Evolutionary conservation across 208 protist genomes (phyloP).

Genomic region (Eutreptiella sp.): DNA sequence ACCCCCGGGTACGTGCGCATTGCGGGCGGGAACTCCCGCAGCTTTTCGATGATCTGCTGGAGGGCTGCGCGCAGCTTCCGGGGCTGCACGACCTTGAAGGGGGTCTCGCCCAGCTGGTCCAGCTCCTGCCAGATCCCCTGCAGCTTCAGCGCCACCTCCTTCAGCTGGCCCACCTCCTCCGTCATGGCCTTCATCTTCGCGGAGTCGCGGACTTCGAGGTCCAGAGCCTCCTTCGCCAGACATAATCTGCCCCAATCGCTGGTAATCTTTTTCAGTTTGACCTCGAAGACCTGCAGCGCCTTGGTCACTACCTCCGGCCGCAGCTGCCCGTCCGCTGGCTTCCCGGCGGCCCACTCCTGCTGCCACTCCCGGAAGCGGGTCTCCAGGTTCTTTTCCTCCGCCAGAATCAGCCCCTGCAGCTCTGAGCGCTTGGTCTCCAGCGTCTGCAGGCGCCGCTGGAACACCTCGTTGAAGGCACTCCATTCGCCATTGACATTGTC

Average conservation of each 20-base stretch:
- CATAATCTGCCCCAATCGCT: slow-evolving; percentile 23
- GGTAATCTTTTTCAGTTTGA: slow-evolving; percentile 53
- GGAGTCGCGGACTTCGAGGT: slow-evolving; percentile 42
- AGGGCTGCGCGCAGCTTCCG: slow-evolving; percentile 70
- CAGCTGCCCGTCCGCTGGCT: slow-evolving; percentile 37
- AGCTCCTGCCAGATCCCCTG: slow-evolving; percentile 62
- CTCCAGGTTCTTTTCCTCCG: slow-evolving; percentile 40
- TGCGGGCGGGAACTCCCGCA: slow-evolving; percentile 50
- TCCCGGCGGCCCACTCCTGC: slow-evolving; percentile 26
- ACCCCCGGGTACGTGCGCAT: slow-evolving; percentile 55
- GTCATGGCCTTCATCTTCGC: slow-evolving; percentile 54
- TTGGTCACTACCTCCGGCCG: slow-evolving; percentile 50
- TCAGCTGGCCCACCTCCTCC: slow-evolving; percentile 74
- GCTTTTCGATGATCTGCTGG: slow-evolving; percentile 45
- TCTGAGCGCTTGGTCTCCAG: slow-evolving; percentile 56
- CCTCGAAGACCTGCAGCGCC: slow-evolving; percentile 61
- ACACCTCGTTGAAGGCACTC: slow-evolving; percentile 78
- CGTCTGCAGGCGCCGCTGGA: slow-evolving; percentile 76
- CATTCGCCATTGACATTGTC: slow-evolving; percentile 83
- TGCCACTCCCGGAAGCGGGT: slow-evolving; percentile 39
- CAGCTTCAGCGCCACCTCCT: slow-evolving; percentile 79
- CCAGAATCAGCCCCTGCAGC: slow-evolving; percentile 53
- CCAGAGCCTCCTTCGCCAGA: slow-evolving; percentile 45
- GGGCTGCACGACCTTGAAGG: slow-evolving; percentile 86
- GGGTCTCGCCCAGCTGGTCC: slow-evolving; percentile 65